Percentiles rank a stretch among this genome's conserved stretches.
phyloP scores from a whole-genome alignment of 2,329 filamentous ascomycete genomes.

The Aureobasidium melanogenum region DNA sequence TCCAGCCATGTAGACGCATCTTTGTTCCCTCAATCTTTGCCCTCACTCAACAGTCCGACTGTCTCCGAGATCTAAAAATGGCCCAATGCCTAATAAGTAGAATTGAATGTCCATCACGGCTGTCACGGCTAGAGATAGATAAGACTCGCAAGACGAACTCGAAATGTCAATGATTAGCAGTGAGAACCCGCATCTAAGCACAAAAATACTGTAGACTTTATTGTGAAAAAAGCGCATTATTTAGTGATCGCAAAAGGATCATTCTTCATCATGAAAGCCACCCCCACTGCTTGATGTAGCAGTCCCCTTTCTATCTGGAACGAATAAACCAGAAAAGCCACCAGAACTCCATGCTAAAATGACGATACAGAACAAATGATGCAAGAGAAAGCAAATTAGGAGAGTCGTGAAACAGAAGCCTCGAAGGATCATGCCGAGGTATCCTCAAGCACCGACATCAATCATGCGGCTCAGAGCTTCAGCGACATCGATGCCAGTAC shows the following conservation, averaged over 20 bases:
- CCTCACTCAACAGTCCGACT: background rate
- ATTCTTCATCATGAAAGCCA: background rate
- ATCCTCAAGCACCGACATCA: conserved; percentile 14
- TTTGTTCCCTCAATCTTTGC: background rate
- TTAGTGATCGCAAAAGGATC: background rate
- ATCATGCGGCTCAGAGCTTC: conserved; percentile 27
- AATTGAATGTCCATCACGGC: background rate
- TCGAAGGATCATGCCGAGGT: background rate
- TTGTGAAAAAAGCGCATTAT: background rate
- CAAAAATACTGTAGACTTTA: background rate
- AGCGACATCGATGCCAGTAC: conserved; percentile 28
- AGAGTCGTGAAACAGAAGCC: background rate
- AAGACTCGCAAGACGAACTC: background rate
- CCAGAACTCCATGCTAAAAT: background rate
- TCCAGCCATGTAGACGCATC: background rate
- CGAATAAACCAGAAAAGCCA: background rate
- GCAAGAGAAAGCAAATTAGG: background rate
- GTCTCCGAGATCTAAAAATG: background rate
- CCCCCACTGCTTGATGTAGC: background rate
- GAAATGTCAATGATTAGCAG: background rate
- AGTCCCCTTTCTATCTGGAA: background rate
- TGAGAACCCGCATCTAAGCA: too few relatives aligned
- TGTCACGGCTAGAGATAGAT: background rate
- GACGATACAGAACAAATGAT: background rate
- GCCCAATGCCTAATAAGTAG: background rate